Evolutionary conservation across 495 filamentous ascomycete genomes (phyloP), one percentile per base, ranked within the genome.

Genomic region (Penicillium cataractarum): DNA sequence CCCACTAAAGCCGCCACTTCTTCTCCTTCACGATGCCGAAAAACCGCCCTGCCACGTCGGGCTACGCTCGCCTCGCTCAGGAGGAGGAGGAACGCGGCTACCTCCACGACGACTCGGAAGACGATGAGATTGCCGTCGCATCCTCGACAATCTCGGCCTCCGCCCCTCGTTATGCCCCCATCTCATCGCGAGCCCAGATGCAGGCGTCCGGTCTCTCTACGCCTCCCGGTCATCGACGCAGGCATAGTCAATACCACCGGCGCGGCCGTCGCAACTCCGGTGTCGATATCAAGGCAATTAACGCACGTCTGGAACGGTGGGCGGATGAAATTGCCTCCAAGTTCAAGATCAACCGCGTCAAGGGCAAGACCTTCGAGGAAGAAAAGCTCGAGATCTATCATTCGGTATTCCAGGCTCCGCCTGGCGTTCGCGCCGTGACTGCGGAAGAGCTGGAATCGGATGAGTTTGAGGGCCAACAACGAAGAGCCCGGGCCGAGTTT

Each of bases 211-310:
- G 70, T 61, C 67, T 72, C 64, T 65, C 72, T 51, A 76, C 71
- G 57, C 76, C 78, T 22, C 71, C 73, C 60, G 77, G 72, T 32
- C 70, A 78, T 63, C 79, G 76, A 68, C 78, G 80, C 57, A 77
- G 81, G 64, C 76, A 77, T 21, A 81, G 72, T 66, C 78, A 78
- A 50, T 74, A 76, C 35, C 76, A 81, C 46, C 77, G 87, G 46
- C 84, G 85, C 53, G 79, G 80, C 44, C 82, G 88, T 64, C 89
- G 92, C 61, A 96, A 92, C 71, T 92, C 92, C 31, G 93, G 92
- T 5, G 95, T 98, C 12, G 95, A 99, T 73, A 93, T 99, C 68
- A 98, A 98, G 76, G 95, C 94, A 62, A 97, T 99, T 75, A 99
- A 99, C 77, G 93, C 95, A 58, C 87, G 95, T 51, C 81, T 99